These are phyloP conservation scores for Erysimum cheiri DNA, from an alignment of 441 rosid species.

Conservation along the genomic window DNA sequence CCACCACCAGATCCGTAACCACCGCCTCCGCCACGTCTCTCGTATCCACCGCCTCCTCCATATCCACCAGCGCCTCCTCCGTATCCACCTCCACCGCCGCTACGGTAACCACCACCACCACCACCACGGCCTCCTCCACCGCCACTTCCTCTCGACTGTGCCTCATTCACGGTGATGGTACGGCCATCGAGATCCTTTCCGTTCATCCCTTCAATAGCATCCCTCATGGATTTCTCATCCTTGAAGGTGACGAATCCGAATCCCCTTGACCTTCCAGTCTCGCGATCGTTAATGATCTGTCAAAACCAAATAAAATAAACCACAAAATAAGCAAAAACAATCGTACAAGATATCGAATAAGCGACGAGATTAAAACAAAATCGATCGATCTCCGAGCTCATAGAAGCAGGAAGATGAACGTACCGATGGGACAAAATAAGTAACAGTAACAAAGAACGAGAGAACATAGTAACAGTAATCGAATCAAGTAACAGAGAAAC, in stretches of 20 bases:
- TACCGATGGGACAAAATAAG: constrained; percentile 63
- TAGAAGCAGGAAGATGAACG: constrained; percentile 76
- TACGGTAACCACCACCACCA: constrained; percentile 42
- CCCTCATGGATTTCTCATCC: constrained; percentile 77
- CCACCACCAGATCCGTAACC: constrained; percentile 48
- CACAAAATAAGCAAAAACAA: neutral
- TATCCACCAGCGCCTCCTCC: constrained; percentile 48
- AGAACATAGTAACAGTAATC: constrained; percentile 49
- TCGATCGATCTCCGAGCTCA: constrained; percentile 78
- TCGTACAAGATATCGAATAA: neutral
- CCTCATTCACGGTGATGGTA: constrained; percentile 77
- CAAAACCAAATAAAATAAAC: neutral
- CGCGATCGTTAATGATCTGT: constrained; percentile 79
- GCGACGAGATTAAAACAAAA: neutral
- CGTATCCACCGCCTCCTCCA: constrained; percentile 46
- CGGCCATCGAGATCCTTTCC: constrained; percentile 74
- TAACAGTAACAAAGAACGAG: constrained; percentile 53
- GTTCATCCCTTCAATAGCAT: constrained; percentile 78
- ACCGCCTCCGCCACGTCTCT: constrained; percentile 47
- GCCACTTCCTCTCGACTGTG: constrained; percentile 68
- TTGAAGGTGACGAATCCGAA: constrained; percentile 82
- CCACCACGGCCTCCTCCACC: constrained; percentile 52
- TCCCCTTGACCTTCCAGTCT: constrained; percentile 78
- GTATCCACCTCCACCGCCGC: constrained; percentile 44
- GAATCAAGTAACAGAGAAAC: constrained; percentile 68